Conservation (phyloP, 306 rosid genomes). For the Quercus mongolica region DNA sequence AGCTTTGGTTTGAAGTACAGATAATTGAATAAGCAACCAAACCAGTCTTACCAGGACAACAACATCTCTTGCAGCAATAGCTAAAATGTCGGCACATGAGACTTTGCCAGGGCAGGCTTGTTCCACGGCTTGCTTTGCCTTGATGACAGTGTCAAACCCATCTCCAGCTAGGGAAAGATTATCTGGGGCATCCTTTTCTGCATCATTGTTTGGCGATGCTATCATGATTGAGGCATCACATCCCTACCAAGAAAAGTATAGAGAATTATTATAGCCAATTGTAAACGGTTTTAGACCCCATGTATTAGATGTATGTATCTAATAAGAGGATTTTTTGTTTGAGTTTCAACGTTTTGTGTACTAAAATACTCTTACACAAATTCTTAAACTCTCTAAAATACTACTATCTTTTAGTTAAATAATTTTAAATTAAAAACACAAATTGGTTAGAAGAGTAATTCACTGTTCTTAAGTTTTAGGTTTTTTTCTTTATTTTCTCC, state of each 20-base stretch:
- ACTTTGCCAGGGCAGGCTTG: constrained; percentile 60
- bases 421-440: too few species aligned
- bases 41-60: constrained; percentile 43
- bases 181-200: constrained; percentile 65
- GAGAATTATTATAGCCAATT: neutral
- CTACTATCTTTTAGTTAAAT: too few species aligned
- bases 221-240: constrained; percentile 79
- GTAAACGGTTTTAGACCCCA: too few species aligned
- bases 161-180: constrained; percentile 81
- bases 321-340: too few species aligned
- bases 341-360: fast-evolving
- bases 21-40: neutral
- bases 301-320: too few species aligned
- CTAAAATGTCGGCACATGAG: constrained; percentile 79
- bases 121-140: constrained; percentile 80
- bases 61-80: constrained; percentile 77
- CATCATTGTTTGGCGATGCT: constrained; percentile 56
- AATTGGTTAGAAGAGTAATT: too few species aligned
- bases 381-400: too few species aligned
- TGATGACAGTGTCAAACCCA: constrained; percentile 79
- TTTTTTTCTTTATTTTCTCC: too few species aligned
- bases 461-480: too few species aligned
- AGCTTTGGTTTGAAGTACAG: neutral
- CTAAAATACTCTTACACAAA: too few species aligned
- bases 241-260: constrained; percentile 35